Conservation (phyloP, 352 stramenopile species). For the Discostella stelligera region DNA sequence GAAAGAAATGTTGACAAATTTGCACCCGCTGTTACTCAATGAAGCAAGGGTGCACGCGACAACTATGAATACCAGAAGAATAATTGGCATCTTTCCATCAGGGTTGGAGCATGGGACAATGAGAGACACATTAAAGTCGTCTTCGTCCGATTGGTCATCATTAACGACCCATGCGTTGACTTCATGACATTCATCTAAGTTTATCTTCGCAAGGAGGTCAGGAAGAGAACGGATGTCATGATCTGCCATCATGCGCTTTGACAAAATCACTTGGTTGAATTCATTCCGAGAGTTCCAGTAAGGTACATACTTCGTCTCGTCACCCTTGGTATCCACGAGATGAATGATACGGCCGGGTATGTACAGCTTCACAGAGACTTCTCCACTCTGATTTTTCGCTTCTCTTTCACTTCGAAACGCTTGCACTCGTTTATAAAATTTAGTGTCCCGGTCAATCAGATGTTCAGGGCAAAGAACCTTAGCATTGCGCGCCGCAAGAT, state of each 20-base stretch:
- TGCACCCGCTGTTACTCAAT: slow-evolving; percentile 39
- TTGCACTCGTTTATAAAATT: slow-evolving; percentile 43
- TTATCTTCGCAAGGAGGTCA: slow-evolving; percentile 13
- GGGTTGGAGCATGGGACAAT: slow-evolving; percentile 46
- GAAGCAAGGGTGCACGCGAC: slow-evolving; percentile 21
- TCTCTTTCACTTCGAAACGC: slow-evolving; percentile 42
- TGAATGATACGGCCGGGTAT: slow-evolving; percentile 49
- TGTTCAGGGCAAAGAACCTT: slow-evolving; percentile 37
- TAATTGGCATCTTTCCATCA: slow-evolving; percentile 23
- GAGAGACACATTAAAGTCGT: slow-evolving; percentile 7
- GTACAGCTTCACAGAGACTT: slow-evolving; percentile 42
- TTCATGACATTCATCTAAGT: slow-evolving; percentile 44
- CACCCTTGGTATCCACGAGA: slow-evolving; percentile 48
- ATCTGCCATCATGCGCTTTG: not conserved
- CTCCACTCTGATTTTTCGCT: slow-evolving; percentile 38
- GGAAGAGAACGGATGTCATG: no score
- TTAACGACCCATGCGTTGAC: slow-evolving; percentile 12
- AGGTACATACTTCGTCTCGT: slow-evolving; percentile 48
- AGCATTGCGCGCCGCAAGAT: slow-evolving; percentile 39
- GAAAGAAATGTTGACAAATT: slow-evolving; percentile 26
- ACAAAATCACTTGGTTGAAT: slow-evolving; percentile 55
- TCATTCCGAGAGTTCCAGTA: slow-evolving; percentile 53
- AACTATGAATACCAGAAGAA: slow-evolving; percentile 26
- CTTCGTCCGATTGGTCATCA: slow-evolving; percentile 11
- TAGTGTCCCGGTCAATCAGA: slow-evolving; percentile 18